These are phyloP conservation scores for Oehlia diaphana DNA, from an alignment of 192 early-diverging fungal genomes.

Conservation along the genomic window DNA sequence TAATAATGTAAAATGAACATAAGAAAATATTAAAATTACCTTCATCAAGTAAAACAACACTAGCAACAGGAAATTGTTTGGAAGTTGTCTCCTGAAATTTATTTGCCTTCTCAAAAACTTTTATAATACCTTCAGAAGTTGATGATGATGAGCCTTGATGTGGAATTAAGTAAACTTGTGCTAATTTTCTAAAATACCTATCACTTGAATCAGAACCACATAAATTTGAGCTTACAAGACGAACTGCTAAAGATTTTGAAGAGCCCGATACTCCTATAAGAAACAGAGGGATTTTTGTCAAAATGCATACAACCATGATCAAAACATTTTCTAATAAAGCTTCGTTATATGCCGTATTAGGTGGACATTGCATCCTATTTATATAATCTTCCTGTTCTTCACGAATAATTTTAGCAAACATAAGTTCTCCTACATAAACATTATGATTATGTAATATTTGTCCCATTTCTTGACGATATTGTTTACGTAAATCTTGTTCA, in stretches of 20 bases:
- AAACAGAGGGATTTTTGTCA: slow-evolving; percentile 20
- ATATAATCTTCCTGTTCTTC: slow-evolving; percentile 26
- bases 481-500: background rate
- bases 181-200: slow-evolving; percentile 6
- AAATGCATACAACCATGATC: slow-evolving; percentile 20
- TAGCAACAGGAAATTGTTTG: slow-evolving; percentile 6
- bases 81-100: slow-evolving; percentile 10
- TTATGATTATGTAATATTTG: slow-evolving; percentile 3
- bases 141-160: slow-evolving; percentile 22
- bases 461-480: background rate
- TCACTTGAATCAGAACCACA: slow-evolving; percentile 24
- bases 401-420: background rate
- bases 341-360: background rate
- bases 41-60: slow-evolving; percentile 29
- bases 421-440: background rate
- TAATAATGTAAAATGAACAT: too few relatives aligned
- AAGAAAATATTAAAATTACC: background rate
- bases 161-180: slow-evolving; percentile 26
- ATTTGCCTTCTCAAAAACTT: slow-evolving; percentile 19
- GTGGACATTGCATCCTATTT: background rate
- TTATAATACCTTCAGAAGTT: slow-evolving; percentile 30
- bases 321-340: slow-evolving; percentile 23
- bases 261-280: slow-evolving; percentile 11
- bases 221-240: slow-evolving; percentile 19
- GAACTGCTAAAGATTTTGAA: slow-evolving; percentile 28